These are phyloP conservation scores for Scutellaria barbata DNA, from an alignment of 257 asterid genomes.

Conservation along the genomic window DNA sequence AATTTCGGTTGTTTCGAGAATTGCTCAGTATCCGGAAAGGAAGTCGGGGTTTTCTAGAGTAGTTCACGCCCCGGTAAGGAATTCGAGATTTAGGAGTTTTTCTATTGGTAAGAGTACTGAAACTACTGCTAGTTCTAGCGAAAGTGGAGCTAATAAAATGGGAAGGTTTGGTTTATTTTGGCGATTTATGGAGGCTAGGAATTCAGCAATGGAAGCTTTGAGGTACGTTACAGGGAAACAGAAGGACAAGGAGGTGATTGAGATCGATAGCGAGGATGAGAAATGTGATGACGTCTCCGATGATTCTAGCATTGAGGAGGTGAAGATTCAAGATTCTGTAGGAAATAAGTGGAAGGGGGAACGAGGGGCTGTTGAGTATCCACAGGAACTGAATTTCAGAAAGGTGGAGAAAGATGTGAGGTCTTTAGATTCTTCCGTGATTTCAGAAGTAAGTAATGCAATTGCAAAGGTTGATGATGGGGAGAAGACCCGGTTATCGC, in stretches of 20 bases:
- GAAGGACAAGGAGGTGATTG: constrained; percentile 53
- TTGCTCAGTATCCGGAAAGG: constrained; percentile 49
- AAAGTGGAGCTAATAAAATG: constrained; percentile 32
- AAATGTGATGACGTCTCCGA: constrained; percentile 15
- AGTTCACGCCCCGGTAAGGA: constrained; percentile 71
- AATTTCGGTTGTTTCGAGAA: constrained; percentile 36
- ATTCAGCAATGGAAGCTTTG: constrained; percentile 33
- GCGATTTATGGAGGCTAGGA: neutral
- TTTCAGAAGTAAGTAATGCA: constrained; percentile 41
- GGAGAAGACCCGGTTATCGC: constrained; percentile 41
- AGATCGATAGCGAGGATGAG: constrained; percentile 43
- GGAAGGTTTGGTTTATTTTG: constrained; percentile 32
- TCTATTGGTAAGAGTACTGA: constrained; percentile 28
- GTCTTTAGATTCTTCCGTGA: constrained; percentile 50
- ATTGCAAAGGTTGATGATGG: constrained; percentile 38
- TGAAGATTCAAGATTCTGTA: constrained; percentile 38
- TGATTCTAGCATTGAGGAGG: constrained; percentile 47
- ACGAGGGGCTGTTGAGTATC: constrained; percentile 36
- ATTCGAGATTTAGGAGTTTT: constrained; percentile 32
- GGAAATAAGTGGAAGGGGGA: constrained; percentile 36
- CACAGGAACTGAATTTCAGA: constrained; percentile 32
- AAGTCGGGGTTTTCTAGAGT: constrained; percentile 42
- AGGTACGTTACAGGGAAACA: constrained; percentile 34
- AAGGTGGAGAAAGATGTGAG: constrained; percentile 40
- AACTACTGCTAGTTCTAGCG: constrained; percentile 26